Evolutionary conservation across 108 stramenopile genomes (phyloP), one percentile per base, ranked within the genome.

Genomic region (Skeletonema menzelii): DNA sequence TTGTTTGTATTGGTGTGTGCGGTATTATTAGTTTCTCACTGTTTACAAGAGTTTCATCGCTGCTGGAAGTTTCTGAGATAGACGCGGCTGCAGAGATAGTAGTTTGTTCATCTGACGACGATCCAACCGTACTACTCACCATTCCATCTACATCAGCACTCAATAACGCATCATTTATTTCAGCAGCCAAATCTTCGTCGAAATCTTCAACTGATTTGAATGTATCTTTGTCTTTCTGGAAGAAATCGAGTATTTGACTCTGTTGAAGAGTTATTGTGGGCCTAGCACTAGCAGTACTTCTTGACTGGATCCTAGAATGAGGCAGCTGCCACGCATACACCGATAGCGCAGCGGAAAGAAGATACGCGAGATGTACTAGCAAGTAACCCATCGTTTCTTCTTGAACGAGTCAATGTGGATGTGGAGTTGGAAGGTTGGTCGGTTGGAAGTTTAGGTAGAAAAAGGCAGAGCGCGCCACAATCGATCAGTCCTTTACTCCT

Each of bases 141-240:
- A 35, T 49, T 6, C 55, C 62, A 55, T 32, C 34, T 11, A 53
- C n/a, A n/a, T 55, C 49, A 31, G 62, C 72, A 15, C 32, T 38
- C 10, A 27, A n/a, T 19, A 57, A 44, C 6, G 72, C 63, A 14
- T 62, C 63, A 40, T 73, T n/a, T 22, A 73, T 65, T 57, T 65
- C 63, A 65, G n/a, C 35, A 17, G 63, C 72, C 14, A 73, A 34
- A 58, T 73, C 72, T 20, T 35, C 40, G 37, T 72, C 70, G 60
- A 72, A 61, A 53, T 72, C 70, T 12, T 63, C 27, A 8, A 72
- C 61, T 24, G 63, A 53, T 28, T 20, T 37, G 8, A 73, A 37
- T 12, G 31, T 53, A 1, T 47, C 44, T 14, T 72, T 61, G 11
- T 53, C 37, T n/a, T 53, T 62, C 40, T 60, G 44, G 26, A 62